Percentiles rank a stretch among this genome's conserved stretches.
These are phyloP conservation scores for Zasmidium cellare DNA, from an alignment of 2,329 filamentous ascomycete species.

Conservation along the genomic window DNA sequence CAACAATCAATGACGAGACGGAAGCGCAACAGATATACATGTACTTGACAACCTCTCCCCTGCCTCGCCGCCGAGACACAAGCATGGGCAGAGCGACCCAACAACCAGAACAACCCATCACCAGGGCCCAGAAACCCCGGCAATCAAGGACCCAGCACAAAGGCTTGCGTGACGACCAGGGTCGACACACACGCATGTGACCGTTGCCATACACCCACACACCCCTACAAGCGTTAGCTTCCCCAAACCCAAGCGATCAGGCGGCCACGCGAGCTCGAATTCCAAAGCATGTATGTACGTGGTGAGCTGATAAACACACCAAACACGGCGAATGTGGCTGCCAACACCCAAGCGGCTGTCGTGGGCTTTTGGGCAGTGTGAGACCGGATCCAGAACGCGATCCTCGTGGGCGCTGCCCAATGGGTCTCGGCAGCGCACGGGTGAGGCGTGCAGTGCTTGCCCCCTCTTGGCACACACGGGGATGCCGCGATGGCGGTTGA, in stretches of 20 bases:
- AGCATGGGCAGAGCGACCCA: no score
- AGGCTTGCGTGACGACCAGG: conserved; percentile 5
- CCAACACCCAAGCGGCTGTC: no score
- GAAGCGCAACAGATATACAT: no score
- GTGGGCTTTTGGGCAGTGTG: not conserved
- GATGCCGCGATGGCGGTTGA: not conserved
- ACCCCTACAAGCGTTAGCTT: no score
- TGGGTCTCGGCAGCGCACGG: not conserved
- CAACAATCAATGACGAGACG: no score
- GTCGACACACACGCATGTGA: not conserved
- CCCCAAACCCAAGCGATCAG: not conserved
- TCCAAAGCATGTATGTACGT: no score
- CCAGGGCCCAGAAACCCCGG: not conserved
- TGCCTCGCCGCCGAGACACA: not conserved
- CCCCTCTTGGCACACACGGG: not conserved
- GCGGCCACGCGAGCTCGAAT: not conserved
- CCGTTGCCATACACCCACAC: not conserved
- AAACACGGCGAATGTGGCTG: no score
- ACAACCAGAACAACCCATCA: not conserved
- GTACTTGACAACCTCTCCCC: no score
- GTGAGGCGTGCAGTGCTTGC: not conserved
- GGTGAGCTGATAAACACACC: conserved; percentile 3
- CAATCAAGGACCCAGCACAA: not conserved
- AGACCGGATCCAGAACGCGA: conserved; percentile 2
- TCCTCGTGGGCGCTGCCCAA: not conserved